Conservation (phyloP, 164 flowering plant species). For the Liriodendron chinense region DNA sequence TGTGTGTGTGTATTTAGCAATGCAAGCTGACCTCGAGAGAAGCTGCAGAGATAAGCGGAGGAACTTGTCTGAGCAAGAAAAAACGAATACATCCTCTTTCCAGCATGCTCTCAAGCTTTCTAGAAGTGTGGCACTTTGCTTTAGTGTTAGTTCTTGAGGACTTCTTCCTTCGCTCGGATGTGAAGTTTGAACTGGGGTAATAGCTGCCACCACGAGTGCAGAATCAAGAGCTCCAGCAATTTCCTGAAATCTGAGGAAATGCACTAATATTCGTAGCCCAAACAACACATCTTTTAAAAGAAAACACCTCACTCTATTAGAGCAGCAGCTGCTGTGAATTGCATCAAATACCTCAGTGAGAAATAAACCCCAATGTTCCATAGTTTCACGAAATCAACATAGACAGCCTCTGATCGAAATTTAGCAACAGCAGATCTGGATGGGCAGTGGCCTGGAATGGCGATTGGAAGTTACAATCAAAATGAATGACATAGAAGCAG, state of each 20-base stretch:
- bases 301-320: not conserved
- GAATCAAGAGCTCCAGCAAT: conserved; percentile 89
- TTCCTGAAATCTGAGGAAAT: conserved; percentile 80
- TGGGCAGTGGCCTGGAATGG: conserved; percentile 81
- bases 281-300: not conserved
- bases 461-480: conserved; percentile 26
- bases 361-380: conserved; percentile 97
- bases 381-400: conserved; percentile 83
- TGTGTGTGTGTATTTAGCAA: no score
- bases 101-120: conserved; percentile 89
- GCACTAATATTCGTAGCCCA: conserved; percentile 6
- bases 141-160: conserved; percentile 47
- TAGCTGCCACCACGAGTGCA: conserved; percentile 48
- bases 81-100: conserved; percentile 81
- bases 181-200: conserved; percentile 45
- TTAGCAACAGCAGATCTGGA: conserved; percentile 79
- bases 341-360: conserved; percentile 66
- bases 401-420: conserved; percentile 74
- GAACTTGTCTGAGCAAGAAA: conserved; percentile 87
- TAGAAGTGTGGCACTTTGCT: conserved; percentile 74
- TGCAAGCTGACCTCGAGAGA: conserved; percentile 80
- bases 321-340: not conserved
- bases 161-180: conserved; percentile 29
- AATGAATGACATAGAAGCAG: conserved; percentile 12
- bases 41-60: conserved; percentile 90